Evolutionary conservation across 345 rosid genomes (phyloP), one percentile per base, ranked within the genome.

Genomic region (Gossypium mustelinum): DNA sequence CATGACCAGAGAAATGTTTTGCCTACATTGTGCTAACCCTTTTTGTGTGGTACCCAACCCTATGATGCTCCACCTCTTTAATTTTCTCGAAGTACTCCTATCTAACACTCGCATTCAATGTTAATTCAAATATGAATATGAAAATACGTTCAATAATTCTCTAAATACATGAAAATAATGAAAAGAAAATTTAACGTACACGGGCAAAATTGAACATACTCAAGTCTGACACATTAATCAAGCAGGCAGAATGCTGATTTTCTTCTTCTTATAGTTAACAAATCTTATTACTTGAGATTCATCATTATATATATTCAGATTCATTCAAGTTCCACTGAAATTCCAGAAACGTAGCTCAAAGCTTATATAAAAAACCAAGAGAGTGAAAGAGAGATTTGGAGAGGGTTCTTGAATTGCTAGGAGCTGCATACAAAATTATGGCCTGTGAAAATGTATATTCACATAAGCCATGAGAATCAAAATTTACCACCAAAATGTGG

Each of bases 401-500:
- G 41, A 67, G 54, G 70, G 54, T 45, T 50, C 34, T 45, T 45
- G 55, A 65, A 45, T 45, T 66, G 34, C 16, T 45, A 66, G 54
- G 29, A 20, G 54, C 54, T 45, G 18, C 29, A 67, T 22, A 45
- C n/a, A 44, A 44, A 45, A 20, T 2, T 43, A 11, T 67, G 70
- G 34, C 39, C 55, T 12, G 39, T 22, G 34, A 67, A 2, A 45
- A 11, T 45, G 27, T 52, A 52, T n/a, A 14, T 16, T 52, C 67
- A 62, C 67, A 34, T 39, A 62, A 2, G 67, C 67, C 67, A 34
- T 2, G 47, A 14, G 44, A 62, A 16, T 44, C 79, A 48, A 68
- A 68, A 68, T 58, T 58, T 68, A 16, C 67, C 68, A 24, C 57
- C 65, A 69, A 52, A 77, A 51, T 54, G 71, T 63, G 22, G 60